Conservation (phyloP, 495 filamentous ascomycete species). For the Margaritispora aquatica region DNA sequence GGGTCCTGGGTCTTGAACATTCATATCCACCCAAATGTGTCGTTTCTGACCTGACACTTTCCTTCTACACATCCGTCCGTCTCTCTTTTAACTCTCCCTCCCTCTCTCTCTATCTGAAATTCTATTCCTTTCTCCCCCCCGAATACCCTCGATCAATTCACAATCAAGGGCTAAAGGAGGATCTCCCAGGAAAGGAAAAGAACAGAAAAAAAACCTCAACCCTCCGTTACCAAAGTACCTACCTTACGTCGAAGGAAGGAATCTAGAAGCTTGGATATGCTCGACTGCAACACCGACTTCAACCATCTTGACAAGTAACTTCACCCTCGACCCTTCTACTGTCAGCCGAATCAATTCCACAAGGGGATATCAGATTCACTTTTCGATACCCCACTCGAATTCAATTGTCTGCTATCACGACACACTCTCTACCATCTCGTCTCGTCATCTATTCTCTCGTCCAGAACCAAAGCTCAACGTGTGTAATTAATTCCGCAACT, state of each 20-base stretch:
- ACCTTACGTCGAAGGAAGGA: too few species aligned
- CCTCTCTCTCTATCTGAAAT: too few species aligned
- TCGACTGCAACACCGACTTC: conserved; percentile 13
- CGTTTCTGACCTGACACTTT: not conserved
- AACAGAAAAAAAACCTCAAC: not conserved
- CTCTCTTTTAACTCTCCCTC: conserved; percentile 3
- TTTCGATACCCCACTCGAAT: conserved; percentile 6
- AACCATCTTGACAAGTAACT: conserved; percentile 13
- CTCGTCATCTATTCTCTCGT: not conserved
- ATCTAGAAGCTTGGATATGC: conserved; percentile 11
- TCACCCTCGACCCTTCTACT: conserved; percentile 19
- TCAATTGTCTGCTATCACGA: not conserved
- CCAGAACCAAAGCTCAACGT: too few species aligned
- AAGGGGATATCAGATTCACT: conserved; percentile 17
- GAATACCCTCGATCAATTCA: conserved; percentile 16
- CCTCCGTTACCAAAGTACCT: not conserved
- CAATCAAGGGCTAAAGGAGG: conserved; percentile 17
- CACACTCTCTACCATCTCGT: not conserved
- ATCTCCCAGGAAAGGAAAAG: conserved; percentile 1
- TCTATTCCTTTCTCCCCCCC: conserved; percentile 6
- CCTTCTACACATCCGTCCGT: conserved; percentile 2
- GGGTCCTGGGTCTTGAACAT: not conserved
- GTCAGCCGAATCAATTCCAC: conserved; percentile 10
- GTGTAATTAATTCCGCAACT: not conserved
- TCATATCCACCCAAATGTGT: not conserved